Base-by-base conservation (phyloP, 78 protist species). In the Chrysochromulina tobinii region DNA sequence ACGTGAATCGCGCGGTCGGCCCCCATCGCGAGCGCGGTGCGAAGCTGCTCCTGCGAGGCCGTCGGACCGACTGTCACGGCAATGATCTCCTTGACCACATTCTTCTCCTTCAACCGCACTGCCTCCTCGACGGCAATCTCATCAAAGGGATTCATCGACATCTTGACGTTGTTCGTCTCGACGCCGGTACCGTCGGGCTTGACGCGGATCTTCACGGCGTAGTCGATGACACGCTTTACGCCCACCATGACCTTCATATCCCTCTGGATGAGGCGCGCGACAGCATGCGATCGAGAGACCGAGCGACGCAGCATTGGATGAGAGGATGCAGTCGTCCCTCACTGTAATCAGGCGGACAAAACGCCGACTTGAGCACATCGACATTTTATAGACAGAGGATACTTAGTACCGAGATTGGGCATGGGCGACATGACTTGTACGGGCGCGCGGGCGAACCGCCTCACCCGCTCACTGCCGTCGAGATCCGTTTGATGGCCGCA, bases 71-170 rank as follows among this genome's bases (percentile, higher is more conserved):
- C 84, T 54, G 98, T 67, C 25, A 98, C 98, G n/a, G 98, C 98
- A n/a, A 98, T 67, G 75, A 98, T 91, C 93, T 97, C 98, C 27
- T 54, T 87, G 12, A 95, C 97, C 23, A 92, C 5, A 14, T 73
- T 66, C 90, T 66, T 88, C 92, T 96, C 98, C 93, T 98, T 98
- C 89, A 98, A 79, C 20, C 96, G 95, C 53, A 98, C 91, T 8
- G 98, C 99, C 93, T 96, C 93, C 68, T 95, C 94, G 25, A 90
- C 81, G 1, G 92, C 72, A 25, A 98, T 98, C 91, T 98, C 99
- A 91, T 97, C 98, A 92, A 98, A 98, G 86, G 99, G 99, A 89
- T 98, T 98, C 96, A 97, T 95, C 75, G 93, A 59, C 96, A 95
- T 95, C 96, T 97, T 98, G 54, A 98, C 99, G 57, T 89, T 89